A percentile compares a stretch with the other conserved stretches of the same genome.
Conservation (phyloP, 495 filamentous ascomycete species). For the Venustampulla echinocandica region DNA sequence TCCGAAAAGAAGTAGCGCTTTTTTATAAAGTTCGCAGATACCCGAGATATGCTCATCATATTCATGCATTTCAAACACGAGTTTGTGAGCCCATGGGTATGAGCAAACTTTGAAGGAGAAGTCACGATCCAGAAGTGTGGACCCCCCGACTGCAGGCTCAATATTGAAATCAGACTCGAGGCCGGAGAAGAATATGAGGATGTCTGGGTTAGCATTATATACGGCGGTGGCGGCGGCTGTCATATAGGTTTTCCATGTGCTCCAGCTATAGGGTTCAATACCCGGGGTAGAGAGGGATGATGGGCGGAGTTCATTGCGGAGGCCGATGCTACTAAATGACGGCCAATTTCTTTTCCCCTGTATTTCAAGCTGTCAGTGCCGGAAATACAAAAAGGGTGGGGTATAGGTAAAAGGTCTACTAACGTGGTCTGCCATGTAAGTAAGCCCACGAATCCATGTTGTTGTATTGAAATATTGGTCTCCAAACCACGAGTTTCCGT, state of each 20-base stretch:
- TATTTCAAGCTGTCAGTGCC: no score
- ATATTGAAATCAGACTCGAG: conserved; percentile 49
- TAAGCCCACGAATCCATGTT: conserved; percentile 49
- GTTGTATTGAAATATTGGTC: conserved; percentile 42
- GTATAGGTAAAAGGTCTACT: no score
- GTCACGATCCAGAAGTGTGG: conserved; percentile 13
- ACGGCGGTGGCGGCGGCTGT: conserved; percentile 41
- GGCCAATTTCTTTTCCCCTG: no score
- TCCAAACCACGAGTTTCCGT: conserved; percentile 40
- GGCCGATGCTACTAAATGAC: no score
- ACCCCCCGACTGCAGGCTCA: conserved; percentile 31
- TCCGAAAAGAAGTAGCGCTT: conserved; percentile 27
- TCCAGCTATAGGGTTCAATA: conserved; percentile 50
- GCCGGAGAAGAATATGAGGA: conserved; percentile 56
- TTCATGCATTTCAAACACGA: conserved; percentile 38
- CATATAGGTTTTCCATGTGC: conserved; percentile 46
- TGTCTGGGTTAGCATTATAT: conserved; percentile 43
- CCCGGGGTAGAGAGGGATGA: no score
- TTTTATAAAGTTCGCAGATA: conserved; percentile 27
- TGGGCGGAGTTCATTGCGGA: no score
- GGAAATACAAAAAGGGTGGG: no score
- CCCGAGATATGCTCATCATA: conserved; percentile 28
- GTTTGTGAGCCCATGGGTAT: conserved; percentile 31
- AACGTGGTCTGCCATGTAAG: conserved; percentile 52
- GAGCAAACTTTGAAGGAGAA: conserved; percentile 25